Evolutionary conservation across 352 stramenopile species (phyloP), one percentile per base, ranked within the genome.

Genomic region (Phytopythium oedochilum): DNA sequence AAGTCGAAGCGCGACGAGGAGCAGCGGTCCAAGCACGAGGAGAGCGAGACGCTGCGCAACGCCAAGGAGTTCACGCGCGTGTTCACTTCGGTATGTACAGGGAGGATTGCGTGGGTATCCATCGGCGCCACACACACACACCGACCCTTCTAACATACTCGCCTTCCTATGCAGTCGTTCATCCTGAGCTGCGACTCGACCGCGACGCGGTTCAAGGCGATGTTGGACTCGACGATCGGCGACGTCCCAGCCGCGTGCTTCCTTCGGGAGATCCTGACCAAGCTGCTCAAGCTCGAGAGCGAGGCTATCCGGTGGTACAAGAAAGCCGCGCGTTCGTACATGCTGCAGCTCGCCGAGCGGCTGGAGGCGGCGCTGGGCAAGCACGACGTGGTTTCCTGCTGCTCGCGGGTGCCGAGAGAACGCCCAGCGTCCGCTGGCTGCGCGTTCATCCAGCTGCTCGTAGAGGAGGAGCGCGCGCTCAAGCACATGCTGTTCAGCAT

Each of bases 281-380:
- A 86, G 45, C 46, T 94, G 5, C 50, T 94, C 10, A 86, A 68
- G 20, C 70, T 92, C 22, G 83, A 94, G 51, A 60, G 64, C 10
- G 74, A 92, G 28, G 72, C 83, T 3, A 84, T 90, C 42, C 54
- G 57, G 28, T 94, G 83, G 83, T 94, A 90, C 59, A 77, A 88
- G 50, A 48, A 77, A 40, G 71, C 76, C 1, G 60, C 66, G n/a
- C 70, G 65, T 47, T 86, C 78, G 53, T 91, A 92, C 42, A 78
- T 94, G 66, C 58, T 86, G 25, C 57, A 87, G 58, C 68, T 94
- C 25, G 75, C 80, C 1, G 61, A 57, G 22, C 73, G 78, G 5
- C 57, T 94, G 8, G 78, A 89, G 39, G 26, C 43, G 31, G 57
- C 54, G 5, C 68, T 89, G 39, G 54, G 22, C 2, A 54, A 46